Percentiles rank a stretch among this genome's conserved stretches.
phyloP scores from a whole-genome alignment of 495 filamentous ascomycete species.

The Platismatia glauca region DNA sequence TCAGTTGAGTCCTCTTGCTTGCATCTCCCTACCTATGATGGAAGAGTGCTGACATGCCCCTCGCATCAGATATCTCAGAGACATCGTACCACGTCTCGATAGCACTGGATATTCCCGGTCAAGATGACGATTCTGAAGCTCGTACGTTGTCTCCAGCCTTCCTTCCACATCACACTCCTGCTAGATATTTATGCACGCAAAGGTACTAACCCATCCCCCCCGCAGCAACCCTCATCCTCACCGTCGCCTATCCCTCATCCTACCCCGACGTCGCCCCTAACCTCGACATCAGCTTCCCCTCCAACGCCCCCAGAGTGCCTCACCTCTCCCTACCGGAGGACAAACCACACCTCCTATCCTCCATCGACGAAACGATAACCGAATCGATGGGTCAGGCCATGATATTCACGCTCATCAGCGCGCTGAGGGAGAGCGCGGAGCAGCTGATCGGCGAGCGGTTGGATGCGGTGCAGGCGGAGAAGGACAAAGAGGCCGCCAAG shows the following conservation, averaged over 20 bases:
- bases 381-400: constrained; percentile 98
- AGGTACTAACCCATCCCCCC: neutral
- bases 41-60: neutral
- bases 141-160: constrained; percentile 32
- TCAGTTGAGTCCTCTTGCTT: constrained; percentile 28
- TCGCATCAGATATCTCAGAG: constrained; percentile 65
- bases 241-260: constrained; percentile 72
- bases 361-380: constrained; percentile 59
- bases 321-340: constrained; percentile 59
- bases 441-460: constrained; percentile 62
- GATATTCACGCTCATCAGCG: constrained; percentile 82
- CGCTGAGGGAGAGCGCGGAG: constrained; percentile 83
- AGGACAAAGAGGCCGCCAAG: constrained; percentile 57
- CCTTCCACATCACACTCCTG: too few species aligned
- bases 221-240: constrained; percentile 60
- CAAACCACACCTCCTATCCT: constrained; percentile 57
- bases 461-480: constrained; percentile 47
- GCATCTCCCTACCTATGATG: neutral
- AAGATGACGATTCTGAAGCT: constrained; percentile 47
- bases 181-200: neutral
- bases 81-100: constrained; percentile 78
- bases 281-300: constrained; percentile 64
- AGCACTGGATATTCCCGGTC: constrained; percentile 60
- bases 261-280: constrained; percentile 82
- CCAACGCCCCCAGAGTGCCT: constrained; percentile 56